A percentile compares a stretch with the other conserved stretches of the same genome.
phyloP scores from a whole-genome alignment of 2,329 filamentous ascomycete species.

The Arthrinium phaeospermum region DNA sequence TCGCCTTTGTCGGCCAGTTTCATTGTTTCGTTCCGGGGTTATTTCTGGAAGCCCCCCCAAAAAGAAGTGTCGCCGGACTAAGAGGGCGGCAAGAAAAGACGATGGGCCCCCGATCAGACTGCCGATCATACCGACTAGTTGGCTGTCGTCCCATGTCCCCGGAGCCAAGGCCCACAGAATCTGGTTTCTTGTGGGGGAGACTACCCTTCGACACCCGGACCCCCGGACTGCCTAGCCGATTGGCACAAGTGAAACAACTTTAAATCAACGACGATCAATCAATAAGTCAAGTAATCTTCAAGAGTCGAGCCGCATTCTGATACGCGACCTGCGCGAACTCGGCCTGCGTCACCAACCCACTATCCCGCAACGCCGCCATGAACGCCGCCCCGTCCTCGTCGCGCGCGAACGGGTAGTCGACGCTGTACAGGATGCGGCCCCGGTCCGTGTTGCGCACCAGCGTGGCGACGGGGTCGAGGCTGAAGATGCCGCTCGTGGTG shows the following conservation, averaged over 20 bases:
- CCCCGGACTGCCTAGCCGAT: not conserved
- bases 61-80: too few relatives aligned
- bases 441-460: constrained; percentile 47
- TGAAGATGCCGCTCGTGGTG: constrained; percentile 58
- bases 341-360: constrained; percentile 52
- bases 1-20: constrained; percentile 4
- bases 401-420: constrained; percentile 59
- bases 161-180: not conserved
- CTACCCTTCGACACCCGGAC: not conserved
- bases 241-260: not conserved
- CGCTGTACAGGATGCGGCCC: constrained; percentile 57
- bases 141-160: not conserved
- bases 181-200: not conserved
- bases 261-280: not conserved
- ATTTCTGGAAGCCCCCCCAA: not conserved
- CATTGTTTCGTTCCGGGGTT: not conserved
- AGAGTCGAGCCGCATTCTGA: constrained; percentile 48
- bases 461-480: constrained; percentile 50
- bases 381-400: constrained; percentile 54
- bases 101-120: not conserved
- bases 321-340: constrained; percentile 54
- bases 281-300: constrained; percentile 35
- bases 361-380: constrained; percentile 51
- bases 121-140: not conserved
- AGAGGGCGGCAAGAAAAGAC: not conserved